Conservation (phyloP, 2,329 filamentous ascomycete species). For the Botrytis fabae region DNA sequence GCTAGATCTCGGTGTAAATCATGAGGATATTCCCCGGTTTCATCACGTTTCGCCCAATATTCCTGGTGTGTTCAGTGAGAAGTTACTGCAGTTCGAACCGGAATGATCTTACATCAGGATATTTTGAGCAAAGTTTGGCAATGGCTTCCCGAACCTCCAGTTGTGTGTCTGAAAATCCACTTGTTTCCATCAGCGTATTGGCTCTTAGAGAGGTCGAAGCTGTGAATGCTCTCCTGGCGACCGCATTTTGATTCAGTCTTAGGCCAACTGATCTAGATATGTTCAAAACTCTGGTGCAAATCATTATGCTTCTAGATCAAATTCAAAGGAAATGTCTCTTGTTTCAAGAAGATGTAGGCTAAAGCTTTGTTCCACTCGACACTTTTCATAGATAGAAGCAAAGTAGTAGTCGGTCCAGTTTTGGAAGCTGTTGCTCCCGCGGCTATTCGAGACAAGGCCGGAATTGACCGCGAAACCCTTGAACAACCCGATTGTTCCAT, state of each 20-base stretch:
- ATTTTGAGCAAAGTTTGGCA: conserved; percentile 65
- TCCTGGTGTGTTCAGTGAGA: conserved; percentile 41
- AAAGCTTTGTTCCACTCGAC: not conserved
- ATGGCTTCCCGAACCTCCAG: conserved; percentile 71
- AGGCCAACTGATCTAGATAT: not conserved
- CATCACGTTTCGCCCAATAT: conserved; percentile 76
- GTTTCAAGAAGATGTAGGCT: too few species aligned
- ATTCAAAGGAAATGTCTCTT: not conserved
- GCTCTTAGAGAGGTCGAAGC: conserved; percentile 26
- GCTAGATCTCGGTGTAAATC: conserved; percentile 76
- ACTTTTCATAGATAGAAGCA: not conserved
- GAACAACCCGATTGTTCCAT: not conserved
- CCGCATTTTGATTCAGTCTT: not conserved
- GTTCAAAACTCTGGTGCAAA: conserved; percentile 9
- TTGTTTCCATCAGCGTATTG: conserved; percentile 64
- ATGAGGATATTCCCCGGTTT: conserved; percentile 67
- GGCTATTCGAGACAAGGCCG: not conserved
- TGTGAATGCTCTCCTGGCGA: conserved; percentile 29
- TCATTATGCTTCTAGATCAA: not conserved
- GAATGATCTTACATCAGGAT: conserved; percentile 54
- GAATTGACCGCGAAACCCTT: not conserved
- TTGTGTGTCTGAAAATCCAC: conserved; percentile 71
- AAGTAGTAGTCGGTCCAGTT: not conserved
- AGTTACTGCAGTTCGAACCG: not conserved
- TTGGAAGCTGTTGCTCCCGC: not conserved